Base-by-base conservation (phyloP, 1,284 basidiomycete species). In the Prillingera fragicola region DNA sequence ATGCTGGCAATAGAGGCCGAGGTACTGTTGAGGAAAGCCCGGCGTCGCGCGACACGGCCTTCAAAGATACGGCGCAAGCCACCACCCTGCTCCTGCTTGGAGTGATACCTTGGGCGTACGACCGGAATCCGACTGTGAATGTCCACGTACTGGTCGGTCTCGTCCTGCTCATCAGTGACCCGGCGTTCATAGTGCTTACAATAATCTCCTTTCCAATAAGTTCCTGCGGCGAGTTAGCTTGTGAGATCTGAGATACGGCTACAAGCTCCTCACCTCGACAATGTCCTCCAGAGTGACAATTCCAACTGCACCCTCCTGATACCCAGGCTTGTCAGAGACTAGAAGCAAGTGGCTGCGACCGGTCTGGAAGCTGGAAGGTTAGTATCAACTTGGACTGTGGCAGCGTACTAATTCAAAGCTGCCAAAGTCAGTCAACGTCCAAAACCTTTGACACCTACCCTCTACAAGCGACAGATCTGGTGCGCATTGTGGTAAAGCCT, bases 301-400 rank as follows among this genome's bases (percentile, higher is more conserved):
- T 19, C 87, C 87, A 15, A 89, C 75, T 1, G 81, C 88, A 27
- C 87, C 87, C 13, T 41, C 32, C 15, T 82, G 74, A 36, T 77
- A 66, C 0, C 90, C 90, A 1, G 90, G 89, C 1, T 81, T 81
- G 8, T 72, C 75, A 46, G 86, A 88, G 8, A 97, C 80, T 15
- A 97, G 75, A 15, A 97, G 76, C 52, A 96, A 78, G 71, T 97
- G 92, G 8, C 88, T 87, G 33, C 88, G 81, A 2, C 92, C 92
- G 1, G 87, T 89, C 76, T 96, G 92, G 75, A 87, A 89, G 59
- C 60, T 74, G 51, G n/a, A n/a, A 8, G 10, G 26, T 40, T 12
- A 43, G 50, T 26, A 9, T 21, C 23, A 33, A 5, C 10, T 3
- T 24, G 48, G 33, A 33, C 40, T 35, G 6, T 5, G 12, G 19